A percentile compares a stretch with the other conserved stretches of the same genome.
Evolutionary conservation across 192 early-diverging fungal genomes (phyloP).

Genomic region (Coemansia pectinata): DNA sequence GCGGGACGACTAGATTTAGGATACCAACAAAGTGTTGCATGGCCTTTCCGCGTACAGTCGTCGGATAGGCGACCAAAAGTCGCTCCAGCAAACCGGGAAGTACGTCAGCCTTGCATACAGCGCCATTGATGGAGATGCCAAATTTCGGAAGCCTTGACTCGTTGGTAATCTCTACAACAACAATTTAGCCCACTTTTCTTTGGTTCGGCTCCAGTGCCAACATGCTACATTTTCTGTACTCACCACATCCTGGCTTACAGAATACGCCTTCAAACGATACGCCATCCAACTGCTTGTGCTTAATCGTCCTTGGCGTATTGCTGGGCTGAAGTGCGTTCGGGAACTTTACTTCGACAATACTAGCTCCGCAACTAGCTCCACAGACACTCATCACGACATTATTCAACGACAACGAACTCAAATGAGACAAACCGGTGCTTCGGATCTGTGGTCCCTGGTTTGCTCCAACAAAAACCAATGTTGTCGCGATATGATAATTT

Average conservation of each 20-base stretch:
- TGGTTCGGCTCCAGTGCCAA: background rate
- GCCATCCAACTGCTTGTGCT: background rate
- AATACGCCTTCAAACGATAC: constrained; percentile 31
- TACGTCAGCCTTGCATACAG: constrained; percentile 11
- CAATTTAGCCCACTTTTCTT: background rate
- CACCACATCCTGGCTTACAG: background rate
- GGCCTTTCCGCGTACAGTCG: background rate
- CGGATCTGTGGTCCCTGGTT: background rate
- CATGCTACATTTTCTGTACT: background rate
- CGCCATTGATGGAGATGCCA: constrained; percentile 20
- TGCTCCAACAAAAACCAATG: constrained; percentile 6
- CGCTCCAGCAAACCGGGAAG: constrained; percentile 16
- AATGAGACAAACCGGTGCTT: background rate
- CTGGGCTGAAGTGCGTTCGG: background rate
- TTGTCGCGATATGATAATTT: constrained; percentile 17
- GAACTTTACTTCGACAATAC: background rate
- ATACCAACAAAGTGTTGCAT: constrained; percentile 13
- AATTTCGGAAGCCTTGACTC: background rate
- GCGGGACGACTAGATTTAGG: constrained; percentile 18
- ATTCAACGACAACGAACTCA: constrained; percentile 4
- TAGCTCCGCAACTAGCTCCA: background rate
- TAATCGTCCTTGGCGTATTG: background rate
- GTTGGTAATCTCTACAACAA: background rate
- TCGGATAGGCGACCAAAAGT: background rate
- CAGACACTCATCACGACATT: constrained; percentile 12